Conservation (phyloP, 148 eudicot species). For the Agrostemma githago region DNA sequence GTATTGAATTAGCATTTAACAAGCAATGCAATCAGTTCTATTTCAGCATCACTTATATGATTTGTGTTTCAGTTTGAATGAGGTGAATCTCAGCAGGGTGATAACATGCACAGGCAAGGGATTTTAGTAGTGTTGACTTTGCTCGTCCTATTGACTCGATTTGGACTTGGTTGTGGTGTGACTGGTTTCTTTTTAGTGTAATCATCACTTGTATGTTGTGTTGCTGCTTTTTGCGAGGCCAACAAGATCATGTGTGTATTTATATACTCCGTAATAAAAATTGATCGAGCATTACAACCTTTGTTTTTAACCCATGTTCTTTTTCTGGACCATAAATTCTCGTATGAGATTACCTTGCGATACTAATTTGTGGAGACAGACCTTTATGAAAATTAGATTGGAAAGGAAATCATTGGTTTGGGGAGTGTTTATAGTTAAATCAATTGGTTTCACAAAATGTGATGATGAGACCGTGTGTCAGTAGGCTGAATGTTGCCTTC, state of each 20-base stretch:
- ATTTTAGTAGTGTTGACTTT: too few species aligned
- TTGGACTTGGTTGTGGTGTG: neutral
- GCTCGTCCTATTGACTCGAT: neutral
- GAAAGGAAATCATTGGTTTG: neutral
- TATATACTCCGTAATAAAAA: too few species aligned
- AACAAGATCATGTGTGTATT: neutral
- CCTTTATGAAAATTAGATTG: neutral
- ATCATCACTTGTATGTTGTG: neutral
- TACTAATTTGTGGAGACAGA: neutral
- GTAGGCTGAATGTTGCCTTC: neutral
- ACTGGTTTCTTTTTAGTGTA: too few species aligned
- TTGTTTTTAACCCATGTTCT: neutral
- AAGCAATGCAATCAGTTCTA: conserved; percentile 18
- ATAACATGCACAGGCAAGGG: too few species aligned
- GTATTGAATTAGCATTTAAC: conserved; percentile 24
- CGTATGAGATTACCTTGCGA: neutral
- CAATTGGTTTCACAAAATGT: neutral
- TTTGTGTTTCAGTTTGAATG: neutral
- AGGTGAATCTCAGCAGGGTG: too few species aligned
- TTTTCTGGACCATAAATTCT: neutral
- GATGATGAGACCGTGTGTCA: neutral
- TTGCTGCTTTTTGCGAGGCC: neutral
- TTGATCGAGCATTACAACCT: neutral
- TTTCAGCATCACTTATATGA: conserved; percentile 5
- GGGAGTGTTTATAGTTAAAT: neutral